Evolutionary conservation across 108 stramenopile species (phyloP), one percentile per base, ranked within the genome.

Genomic region (Fragilariopsis cylindrus): DNA sequence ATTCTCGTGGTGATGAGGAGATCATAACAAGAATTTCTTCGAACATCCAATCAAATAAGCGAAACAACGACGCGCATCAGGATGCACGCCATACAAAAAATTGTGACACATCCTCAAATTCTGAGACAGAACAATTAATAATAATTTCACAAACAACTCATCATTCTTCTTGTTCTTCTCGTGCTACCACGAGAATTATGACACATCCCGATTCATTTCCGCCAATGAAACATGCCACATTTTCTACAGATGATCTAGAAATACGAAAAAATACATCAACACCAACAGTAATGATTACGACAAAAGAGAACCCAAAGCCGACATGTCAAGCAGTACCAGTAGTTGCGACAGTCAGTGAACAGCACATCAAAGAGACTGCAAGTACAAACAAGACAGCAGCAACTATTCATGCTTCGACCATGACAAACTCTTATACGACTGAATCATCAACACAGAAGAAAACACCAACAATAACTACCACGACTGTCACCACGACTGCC

Each of bases 341-440:
- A 30, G 30, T 2, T 2, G 30, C 30, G 30, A 30, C 30, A 30
- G 30, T 30, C 30, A 30, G 30, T 30, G 30, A 30, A 30, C 30
- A 30, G 30, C 30, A 30, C 30, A 30, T 30, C 30, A 30, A 30
- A 30, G 30, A 30, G 30, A 30, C 30, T 30, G 2, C 30, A 30
- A 30, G 30, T 30, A 2, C 30, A 2, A 30, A 30, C 30, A 30
- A 30, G 30, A 30, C 30, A 30, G 30, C 30, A 30, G 30, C 30
- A 2, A 30, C 30, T 30, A 30, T 30, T 30, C 13, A 8, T 62
- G 41, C 30, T 62, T 62, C 30, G 39, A 62, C 43, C 8, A 62
- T 62, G 60, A 42, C 43, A 39, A 62, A 62, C 60, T 62, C 60
- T 39, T 3, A 43, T 62, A 43, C 43, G 43, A 62, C 60, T 62